These are phyloP conservation scores for Solanum hybrid DNA, from an alignment of 305 asterid genomes.

Conservation along the genomic window DNA sequence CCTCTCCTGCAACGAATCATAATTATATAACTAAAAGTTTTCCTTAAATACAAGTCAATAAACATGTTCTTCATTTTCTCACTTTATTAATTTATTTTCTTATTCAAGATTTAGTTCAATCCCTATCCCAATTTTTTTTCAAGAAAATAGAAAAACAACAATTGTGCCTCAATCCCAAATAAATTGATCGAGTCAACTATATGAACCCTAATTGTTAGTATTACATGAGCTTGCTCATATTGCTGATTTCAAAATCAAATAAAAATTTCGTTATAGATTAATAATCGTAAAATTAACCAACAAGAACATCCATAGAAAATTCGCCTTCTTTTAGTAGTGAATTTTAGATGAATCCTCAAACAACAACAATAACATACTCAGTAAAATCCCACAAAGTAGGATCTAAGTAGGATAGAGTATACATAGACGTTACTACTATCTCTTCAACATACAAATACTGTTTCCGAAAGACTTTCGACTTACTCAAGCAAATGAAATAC, in stretches of 20 bases:
- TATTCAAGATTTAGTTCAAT: background rate
- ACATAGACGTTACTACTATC: background rate
- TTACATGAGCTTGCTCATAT: background rate
- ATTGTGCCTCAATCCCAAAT: background rate
- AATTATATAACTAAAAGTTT: background rate
- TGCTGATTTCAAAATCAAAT: background rate
- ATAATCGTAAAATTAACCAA: background rate
- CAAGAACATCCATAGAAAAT: background rate
- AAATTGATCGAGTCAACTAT: background rate
- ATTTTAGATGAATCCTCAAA: background rate
- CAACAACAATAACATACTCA: background rate
- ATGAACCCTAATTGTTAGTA: background rate
- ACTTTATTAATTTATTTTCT: background rate
- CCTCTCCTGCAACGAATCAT: constrained; percentile 29
- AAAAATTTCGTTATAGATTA: background rate
- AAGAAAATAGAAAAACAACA: background rate
- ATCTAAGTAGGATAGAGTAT: rapidly evolving
- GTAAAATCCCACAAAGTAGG: background rate
- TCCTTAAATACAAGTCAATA: background rate
- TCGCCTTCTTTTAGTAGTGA: background rate
- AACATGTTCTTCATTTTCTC: background rate
- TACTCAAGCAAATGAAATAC: background rate
- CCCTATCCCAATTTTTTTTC: background rate
- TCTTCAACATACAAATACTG: rapidly evolving
- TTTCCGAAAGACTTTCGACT: background rate